Evolutionary conservation across 805 yeast genomes (phyloP).

Genomic region (Yarrowia sp.): DNA sequence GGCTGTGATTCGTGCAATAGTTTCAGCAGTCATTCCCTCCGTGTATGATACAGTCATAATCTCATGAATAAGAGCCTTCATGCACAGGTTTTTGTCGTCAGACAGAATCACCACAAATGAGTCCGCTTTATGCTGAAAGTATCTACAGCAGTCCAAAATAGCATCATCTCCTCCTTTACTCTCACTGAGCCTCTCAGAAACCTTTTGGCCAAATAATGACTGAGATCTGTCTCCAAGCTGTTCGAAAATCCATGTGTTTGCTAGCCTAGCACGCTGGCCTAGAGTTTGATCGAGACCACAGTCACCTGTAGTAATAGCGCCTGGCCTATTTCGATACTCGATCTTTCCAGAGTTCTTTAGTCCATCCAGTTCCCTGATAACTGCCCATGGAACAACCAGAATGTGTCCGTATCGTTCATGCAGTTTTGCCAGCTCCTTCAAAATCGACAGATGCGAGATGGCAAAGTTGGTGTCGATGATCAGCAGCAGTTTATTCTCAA

Average conservation of each 20-base stretch:
- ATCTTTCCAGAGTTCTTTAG: slow-evolving; percentile 51
- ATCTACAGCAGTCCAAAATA: slow-evolving; percentile 80
- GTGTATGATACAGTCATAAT: slow-evolving; percentile 52
- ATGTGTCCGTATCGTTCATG: slow-evolving; percentile 46
- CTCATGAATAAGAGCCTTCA: slow-evolving; percentile 68
- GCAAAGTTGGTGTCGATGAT: slow-evolving; percentile 84
- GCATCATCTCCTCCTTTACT: slow-evolving; percentile 66
- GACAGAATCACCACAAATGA: slow-evolving; percentile 58
- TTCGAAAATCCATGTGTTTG: slow-evolving; percentile 73
- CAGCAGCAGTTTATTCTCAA: slow-evolving; percentile 43
- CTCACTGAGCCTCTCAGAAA: slow-evolving; percentile 51
- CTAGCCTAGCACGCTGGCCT: slow-evolving; percentile 62
- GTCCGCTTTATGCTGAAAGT: slow-evolving; percentile 46
- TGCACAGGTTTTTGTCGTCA: slow-evolving; percentile 80
- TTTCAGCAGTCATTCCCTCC: slow-evolving; percentile 47
- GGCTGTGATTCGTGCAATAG: slow-evolving; percentile 46
- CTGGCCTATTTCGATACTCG: slow-evolving; percentile 21
- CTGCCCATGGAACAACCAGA: slow-evolving; percentile 68
- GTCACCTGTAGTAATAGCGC: slow-evolving; percentile 26
- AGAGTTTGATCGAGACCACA: slow-evolving; percentile 40
- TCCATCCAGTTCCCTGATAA: slow-evolving; percentile 78
- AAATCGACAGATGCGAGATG: slow-evolving; percentile 59
- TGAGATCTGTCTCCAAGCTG: slow-evolving; percentile 53
- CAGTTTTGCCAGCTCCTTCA: slow-evolving; percentile 51
- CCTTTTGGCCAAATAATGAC: slow-evolving; percentile 62